These are phyloP conservation scores for Sclerotinia glacialis DNA, from an alignment of 2,329 filamentous ascomycete species.

Conservation along the genomic window DNA sequence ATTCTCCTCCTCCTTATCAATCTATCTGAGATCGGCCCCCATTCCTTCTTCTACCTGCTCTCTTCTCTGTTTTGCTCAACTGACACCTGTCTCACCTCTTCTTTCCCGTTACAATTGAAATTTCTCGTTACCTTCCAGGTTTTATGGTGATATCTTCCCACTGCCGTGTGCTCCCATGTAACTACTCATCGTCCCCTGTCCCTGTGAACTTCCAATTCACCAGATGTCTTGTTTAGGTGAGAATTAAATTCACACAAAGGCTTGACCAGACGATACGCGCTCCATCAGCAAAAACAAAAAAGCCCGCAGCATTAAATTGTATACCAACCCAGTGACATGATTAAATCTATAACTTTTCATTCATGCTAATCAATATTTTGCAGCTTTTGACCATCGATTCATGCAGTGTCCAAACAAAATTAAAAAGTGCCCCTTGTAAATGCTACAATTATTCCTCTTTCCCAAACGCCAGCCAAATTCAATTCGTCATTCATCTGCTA, in stretches of 20 bases:
- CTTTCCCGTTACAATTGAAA: too few relatives aligned
- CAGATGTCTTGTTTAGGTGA: not conserved
- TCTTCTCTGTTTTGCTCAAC: too few relatives aligned
- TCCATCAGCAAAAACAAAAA: not conserved
- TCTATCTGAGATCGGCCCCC: too few relatives aligned
- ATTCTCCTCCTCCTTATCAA: too few relatives aligned
- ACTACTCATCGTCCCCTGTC: too few relatives aligned
- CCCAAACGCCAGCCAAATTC: conserved; percentile 26
- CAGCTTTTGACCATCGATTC: not conserved
- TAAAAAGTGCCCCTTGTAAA: conserved; percentile 26
- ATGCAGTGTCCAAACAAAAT: conserved; percentile 5
- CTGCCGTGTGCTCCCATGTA: too few relatives aligned
- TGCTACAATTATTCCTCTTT: conserved; percentile 24
- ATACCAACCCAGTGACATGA: not conserved
- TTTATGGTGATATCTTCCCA: too few relatives aligned
- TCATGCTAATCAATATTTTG: not conserved
- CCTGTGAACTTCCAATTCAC: too few relatives aligned
- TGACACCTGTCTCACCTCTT: too few relatives aligned
- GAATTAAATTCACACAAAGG: not conserved
- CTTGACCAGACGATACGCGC: not conserved
- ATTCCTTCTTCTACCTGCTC: too few relatives aligned
- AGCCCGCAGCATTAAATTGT: not conserved
- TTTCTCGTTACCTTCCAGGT: too few relatives aligned
- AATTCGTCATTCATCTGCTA: conserved; percentile 8
- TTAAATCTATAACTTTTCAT: not conserved